Evolutionary conservation across 2,329 filamentous ascomycete genomes (phyloP), one percentile per base, ranked within the genome.

Genomic region (Aspergillus pseudotamarii): DNA sequence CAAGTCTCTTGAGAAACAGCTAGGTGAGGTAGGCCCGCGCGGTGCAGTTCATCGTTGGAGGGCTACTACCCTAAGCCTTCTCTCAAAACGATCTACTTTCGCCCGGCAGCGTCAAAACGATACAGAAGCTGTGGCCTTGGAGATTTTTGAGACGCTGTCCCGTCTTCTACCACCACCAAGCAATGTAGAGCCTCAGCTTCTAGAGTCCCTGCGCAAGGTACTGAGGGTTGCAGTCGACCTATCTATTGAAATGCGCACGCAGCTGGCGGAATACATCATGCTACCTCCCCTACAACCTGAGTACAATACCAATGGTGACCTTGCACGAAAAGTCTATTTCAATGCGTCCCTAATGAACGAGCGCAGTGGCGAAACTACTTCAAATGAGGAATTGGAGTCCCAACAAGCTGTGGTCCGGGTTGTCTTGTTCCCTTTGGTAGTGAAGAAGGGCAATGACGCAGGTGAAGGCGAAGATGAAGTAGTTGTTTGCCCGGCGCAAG

Each of bases 191-290:
- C 81, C 85, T 46, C 91, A 96, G 75, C 91, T 97, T 54, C 86
- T 93, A 70, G 87, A 91, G 38, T 94, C 94, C 67, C 85, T 99
- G 59, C 90, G 91, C 72, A 93, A 92, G 70, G 93, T 99, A 58
- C 89, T 99, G 79, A 88, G 88, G 68, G 88, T 94, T 65, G 95
- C 96, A 0, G 95, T 97, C 57, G 91, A 92, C 63, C 86, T 99
- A 12, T 93, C 93, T 1, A 89, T 99, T 68, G 94, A 97, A 81
- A 99, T 99, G 95, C 93, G 95, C 75, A 96, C 91, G 19, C 95
- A 99, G 78, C 89, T 93, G 64, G 93, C 95, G 43, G 95, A 98
- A 81, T 99, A 97, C 82, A 95, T 97, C 83, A 99, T 99, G 94
- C 88, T 98, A 21, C 94, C 95, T 32, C 95, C 95, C 5, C 84